Evolutionary conservation across 2,329 filamentous ascomycete species (phyloP), one percentile per base, ranked within the genome.

Genomic region (Penicillium aurantiogriseum): DNA sequence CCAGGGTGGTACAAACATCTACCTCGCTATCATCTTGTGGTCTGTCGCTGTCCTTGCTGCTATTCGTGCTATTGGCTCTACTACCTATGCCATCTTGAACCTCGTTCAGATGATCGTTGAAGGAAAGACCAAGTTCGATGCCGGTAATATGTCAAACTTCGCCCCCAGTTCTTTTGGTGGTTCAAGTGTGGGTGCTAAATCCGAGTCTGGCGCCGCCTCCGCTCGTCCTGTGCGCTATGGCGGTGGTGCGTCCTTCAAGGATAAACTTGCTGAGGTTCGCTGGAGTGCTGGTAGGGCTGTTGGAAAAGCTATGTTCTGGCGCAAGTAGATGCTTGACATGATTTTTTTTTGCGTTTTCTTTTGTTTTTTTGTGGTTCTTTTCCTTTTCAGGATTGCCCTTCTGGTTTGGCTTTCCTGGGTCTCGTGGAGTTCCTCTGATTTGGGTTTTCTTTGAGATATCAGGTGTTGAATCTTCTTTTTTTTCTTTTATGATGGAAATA

Each of bases 1-100:
- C 47, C 79, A 85, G 40, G 87, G 96, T 50, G 87, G 87, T 7
- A 83, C 88, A 67, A 99, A 99, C 79, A 86, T 89, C 71, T 99
- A 99, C 74, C 83, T 99, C 43, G 88, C 87, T 36, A 94, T 97
- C 76, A 91, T 99, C 71, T 83, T 99, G 23, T 99, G 94, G 94
- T 81, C 85, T 31, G 94, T 99, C 15, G 94, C 94, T 0, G 83
- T 83, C 0, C 78, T 99, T 27, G 94, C 95, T 1, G 79, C 94
- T 7, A 96, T 99, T 82, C 86, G 94, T 62, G 92, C 91, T 0
- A 74, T 97, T 2, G 94, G 94, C 0, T 88, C 84, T 10, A 87
- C 87, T 0, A 85, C 90, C 0, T 99, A 95, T 77, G 87, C 90
- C 2, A 74, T 97, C 58, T 87, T 97, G 69, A 93, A 95, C 70